A percentile compares a stretch with the other conserved stretches of the same genome.
phyloP scores from a whole-genome alignment of 2,329 filamentous ascomycete species.

The Pyrenophora seminiperda region DNA sequence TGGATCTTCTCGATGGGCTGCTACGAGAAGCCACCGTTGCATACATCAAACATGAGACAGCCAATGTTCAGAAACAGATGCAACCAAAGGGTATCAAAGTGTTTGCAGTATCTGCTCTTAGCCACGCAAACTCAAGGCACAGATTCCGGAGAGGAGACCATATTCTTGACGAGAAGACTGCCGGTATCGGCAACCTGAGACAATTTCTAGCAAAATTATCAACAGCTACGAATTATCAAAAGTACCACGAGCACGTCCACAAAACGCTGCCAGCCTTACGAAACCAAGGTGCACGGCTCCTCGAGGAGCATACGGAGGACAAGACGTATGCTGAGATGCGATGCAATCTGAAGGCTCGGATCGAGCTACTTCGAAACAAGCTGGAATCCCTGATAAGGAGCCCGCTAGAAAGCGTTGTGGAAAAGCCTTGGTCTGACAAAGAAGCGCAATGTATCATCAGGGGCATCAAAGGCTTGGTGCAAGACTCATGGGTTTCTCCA shows the following conservation, averaged over 20 bases:
- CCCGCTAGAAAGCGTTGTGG: neutral
- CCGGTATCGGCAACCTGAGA: slow-evolving; percentile 10
- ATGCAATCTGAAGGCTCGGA: neutral
- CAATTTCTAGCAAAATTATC: slow-evolving; percentile 9
- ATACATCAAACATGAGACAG: slow-evolving; percentile 10
- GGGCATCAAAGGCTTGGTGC: neutral
- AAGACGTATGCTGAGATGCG: slow-evolving; percentile 12
- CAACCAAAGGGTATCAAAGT: slow-evolving; percentile 6
- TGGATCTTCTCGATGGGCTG: neutral
- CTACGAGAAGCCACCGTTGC: slow-evolving; percentile 3
- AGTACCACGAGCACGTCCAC: slow-evolving; percentile 12
- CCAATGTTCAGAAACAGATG: neutral
- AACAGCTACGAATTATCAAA: slow-evolving; percentile 7
- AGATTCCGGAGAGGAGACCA: neutral
- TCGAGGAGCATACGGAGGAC: slow-evolving; percentile 11
- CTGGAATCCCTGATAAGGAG: neutral
- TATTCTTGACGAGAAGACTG: neutral
- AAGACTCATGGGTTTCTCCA: slow-evolving; percentile 1
- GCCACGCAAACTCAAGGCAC: neutral
- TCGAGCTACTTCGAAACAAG: neutral
- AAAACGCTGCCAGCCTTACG: slow-evolving; percentile 7
- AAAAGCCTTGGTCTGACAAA: neutral
- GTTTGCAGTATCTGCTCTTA: slow-evolving; percentile 6
- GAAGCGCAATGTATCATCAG: neutral
- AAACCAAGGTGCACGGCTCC: neutral